Evolutionary conservation across 106 monocot species (phyloP).

Genomic region (Narthecium ossifragum): DNA sequence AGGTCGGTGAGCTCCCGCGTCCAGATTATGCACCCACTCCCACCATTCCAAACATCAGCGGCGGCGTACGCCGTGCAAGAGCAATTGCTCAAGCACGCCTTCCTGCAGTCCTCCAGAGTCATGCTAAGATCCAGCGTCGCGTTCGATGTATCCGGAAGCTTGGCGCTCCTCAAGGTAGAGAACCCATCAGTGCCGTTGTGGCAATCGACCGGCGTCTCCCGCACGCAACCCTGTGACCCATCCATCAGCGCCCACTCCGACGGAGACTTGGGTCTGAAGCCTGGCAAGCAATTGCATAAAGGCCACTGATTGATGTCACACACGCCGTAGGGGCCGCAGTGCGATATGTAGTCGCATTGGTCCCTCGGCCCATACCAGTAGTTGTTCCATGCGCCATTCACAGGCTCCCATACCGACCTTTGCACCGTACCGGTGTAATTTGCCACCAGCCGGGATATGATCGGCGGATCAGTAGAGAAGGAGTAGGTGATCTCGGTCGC

Average conservation of each 20-base stretch:
- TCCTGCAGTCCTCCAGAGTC: constrained; percentile 10
- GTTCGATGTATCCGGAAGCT: constrained; percentile 14
- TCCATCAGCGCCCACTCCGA: background rate
- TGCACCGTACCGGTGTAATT: background rate
- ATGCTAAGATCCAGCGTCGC: background rate
- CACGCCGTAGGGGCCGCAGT: background rate
- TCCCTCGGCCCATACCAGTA: background rate
- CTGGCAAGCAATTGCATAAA: constrained; percentile 5
- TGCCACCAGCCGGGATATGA: constrained; percentile 5
- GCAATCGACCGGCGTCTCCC: background rate
- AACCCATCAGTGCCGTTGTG: constrained; percentile 9
- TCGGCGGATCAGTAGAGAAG: background rate
- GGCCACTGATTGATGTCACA: background rate
- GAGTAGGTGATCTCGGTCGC: constrained; percentile 11
- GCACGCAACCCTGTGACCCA: background rate
- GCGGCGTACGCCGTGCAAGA: constrained; percentile 16
- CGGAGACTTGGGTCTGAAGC: constrained; percentile 2
- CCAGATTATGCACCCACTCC: constrained; percentile 23
- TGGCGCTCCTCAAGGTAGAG: background rate
- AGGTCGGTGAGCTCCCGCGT: too few relatives aligned
- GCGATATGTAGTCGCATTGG: background rate
- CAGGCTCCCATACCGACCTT: constrained; percentile 9
- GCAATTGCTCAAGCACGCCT: constrained; percentile 11
- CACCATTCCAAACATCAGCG: constrained; percentile 1
- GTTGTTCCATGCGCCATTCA: background rate